Percentiles rank a stretch among this genome's conserved stretches.
phyloP scores from a whole-genome alignment of 306 rosid genomes.

The Alnus glutinosa region DNA sequence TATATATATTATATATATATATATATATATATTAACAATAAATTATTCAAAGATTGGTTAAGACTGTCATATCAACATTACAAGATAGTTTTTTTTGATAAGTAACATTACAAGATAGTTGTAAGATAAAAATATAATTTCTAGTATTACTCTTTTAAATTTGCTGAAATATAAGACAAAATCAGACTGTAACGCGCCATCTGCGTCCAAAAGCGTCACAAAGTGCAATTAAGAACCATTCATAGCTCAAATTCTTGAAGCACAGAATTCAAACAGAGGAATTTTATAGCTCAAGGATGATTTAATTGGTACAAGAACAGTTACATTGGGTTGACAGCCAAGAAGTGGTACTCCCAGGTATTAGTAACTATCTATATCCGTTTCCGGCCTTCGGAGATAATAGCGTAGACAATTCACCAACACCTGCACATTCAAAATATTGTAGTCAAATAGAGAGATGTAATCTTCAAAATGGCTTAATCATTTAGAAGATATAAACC shows the following conservation, averaged over 20 bases:
- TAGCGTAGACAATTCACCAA: slow-evolving; percentile 85
- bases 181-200: no score
- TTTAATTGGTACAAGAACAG: slow-evolving; percentile 11
- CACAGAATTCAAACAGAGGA: background rate
- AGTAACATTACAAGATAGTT: no score
- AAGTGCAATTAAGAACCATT: background rate
- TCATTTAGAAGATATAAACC: background rate
- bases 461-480: background rate
- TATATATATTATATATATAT: no score
- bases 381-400: slow-evolving; percentile 90
- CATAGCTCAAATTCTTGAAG: slow-evolving; percentile 14
- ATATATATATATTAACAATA: no score
- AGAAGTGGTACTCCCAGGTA: background rate
- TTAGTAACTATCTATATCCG: slow-evolving; percentile 84
- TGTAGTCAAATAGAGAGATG: slow-evolving; percentile 1
- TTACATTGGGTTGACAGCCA: slow-evolving; percentile 14
- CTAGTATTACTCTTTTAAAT: no score
- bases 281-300: background rate
- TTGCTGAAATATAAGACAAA: no score
- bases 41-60: no score
- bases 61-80: no score
- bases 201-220: background rate
- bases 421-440: slow-evolving; percentile 53
- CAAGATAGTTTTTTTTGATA: no score
- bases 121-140: no score